A percentile compares a stretch with the other conserved stretches of the same genome.
Evolutionary conservation across 1,284 basidiomycete species (phyloP).

Genomic region (Omphalotus olearius): DNA sequence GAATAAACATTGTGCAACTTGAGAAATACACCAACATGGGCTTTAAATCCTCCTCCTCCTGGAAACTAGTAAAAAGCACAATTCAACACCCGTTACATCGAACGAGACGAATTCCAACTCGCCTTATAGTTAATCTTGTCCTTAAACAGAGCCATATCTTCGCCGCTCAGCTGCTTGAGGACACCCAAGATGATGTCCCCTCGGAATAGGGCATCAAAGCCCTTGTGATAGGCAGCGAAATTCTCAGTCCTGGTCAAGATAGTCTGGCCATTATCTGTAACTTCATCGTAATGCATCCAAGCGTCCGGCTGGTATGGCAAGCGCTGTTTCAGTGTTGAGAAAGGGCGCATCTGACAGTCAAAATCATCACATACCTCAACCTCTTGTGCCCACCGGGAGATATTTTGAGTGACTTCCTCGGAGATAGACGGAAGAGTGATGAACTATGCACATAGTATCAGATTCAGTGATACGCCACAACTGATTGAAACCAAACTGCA

Average conservation of each 20-base stretch:
- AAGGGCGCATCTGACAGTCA: too few relatives aligned
- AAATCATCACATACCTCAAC: constrained; percentile 12
- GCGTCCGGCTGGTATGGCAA: constrained; percentile 15
- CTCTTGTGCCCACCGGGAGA: constrained; percentile 16
- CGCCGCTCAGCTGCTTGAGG: constrained; percentile 14
- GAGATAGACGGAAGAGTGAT: constrained; percentile 13
- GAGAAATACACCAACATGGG: constrained; percentile 12
- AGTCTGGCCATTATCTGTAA: constrained; percentile 5
- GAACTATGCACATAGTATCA: constrained; percentile 6
- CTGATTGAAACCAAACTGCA: background rate
- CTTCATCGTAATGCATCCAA: constrained; percentile 20
- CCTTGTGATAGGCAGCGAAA: constrained; percentile 16
- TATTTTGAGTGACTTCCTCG: constrained; percentile 7
- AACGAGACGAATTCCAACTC: background rate
- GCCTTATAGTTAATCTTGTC: constrained; percentile 21
- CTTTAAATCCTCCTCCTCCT: constrained; percentile 13
- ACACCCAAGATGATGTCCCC: constrained; percentile 11
- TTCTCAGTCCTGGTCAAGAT: constrained; percentile 17
- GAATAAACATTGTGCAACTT: background rate
- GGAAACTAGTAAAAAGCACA: background rate
- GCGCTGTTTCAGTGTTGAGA: background rate
- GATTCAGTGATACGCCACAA: too few relatives aligned
- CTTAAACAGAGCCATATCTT: constrained; percentile 19
- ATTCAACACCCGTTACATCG: too few relatives aligned
- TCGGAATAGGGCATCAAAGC: constrained; percentile 15